phyloP scores from a whole-genome alignment of 148 eudicot species.

The Heliosperma pusillum region DNA sequence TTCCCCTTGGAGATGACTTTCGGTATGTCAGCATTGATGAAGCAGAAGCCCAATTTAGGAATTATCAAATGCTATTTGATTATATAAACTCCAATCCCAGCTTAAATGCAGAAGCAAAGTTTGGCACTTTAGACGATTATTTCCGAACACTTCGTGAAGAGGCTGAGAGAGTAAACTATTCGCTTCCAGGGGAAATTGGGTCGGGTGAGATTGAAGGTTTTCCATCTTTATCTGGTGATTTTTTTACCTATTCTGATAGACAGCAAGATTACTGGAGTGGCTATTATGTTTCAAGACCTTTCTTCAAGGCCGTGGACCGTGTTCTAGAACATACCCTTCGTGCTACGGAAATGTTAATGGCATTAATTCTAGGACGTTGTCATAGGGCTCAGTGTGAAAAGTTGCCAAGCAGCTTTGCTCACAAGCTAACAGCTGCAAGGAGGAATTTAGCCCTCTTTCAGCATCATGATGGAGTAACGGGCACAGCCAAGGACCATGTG shows the following conservation, averaged over 20 bases:
- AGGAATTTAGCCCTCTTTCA: conserved; percentile 98
- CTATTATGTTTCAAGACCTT: conserved; percentile 94
- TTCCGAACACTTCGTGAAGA: conserved; percentile 84
- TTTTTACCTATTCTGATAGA: conserved; percentile 94
- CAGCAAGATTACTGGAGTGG: conserved; percentile 99
- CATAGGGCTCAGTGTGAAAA: conserved; percentile 79
- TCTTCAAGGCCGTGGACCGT: conserved; percentile 93
- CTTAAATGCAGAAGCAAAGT: conserved; percentile 88
- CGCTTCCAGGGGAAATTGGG: conserved; percentile 73
- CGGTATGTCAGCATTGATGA: conserved; percentile 92
- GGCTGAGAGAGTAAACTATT: conserved; percentile 86
- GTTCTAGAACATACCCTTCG: conserved; percentile 96
- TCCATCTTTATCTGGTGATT: conserved; percentile 90
- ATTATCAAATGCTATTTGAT: conserved; percentile 85
- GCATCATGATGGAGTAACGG: conserved; percentile 99
- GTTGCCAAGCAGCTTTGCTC: conserved; percentile 68
- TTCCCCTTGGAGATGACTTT: conserved; percentile 96
- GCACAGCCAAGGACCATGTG: conserved; percentile 95
- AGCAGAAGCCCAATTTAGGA: conserved; percentile 97
- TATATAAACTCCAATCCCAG: conserved; percentile 81
- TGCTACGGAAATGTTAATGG: conserved; percentile 82
- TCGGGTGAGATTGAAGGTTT: conserved; percentile 87
- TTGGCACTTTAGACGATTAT: conserved; percentile 95
- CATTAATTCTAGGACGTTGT: conserved; percentile 77
- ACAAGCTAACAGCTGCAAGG: conserved; percentile 92